Evolutionary conservation across 306 rosid species (phyloP), one percentile per base, ranked within the genome.

Genomic region (Vicia villosa): DNA sequence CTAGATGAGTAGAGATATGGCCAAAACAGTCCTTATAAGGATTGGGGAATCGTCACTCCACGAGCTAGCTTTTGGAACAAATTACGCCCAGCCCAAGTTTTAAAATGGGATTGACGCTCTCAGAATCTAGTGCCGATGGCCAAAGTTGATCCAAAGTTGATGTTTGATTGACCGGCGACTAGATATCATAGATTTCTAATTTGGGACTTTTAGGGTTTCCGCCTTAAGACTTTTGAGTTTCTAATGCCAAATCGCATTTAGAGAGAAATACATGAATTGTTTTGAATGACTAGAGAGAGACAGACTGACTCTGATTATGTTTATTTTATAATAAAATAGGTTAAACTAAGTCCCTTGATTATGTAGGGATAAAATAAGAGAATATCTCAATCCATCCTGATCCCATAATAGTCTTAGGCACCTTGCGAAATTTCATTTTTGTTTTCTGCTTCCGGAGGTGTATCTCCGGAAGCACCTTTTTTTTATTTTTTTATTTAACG

Each of bases 71-170:
- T 59, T 59, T 32, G 22, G 13, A 34, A n/a, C 20, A 6, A 15
- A 22, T 32, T 59, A 59, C 45, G 22, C 26, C 24, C 10, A 34
- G 14, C 15, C n/a, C 24, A 15, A 22, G 17, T 55, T 55, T 55
- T 24, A 13, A 22, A 55, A 55, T 55, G 61, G 9, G 61, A 55
- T 24, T 55, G 61, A 13, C 0, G 37, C 37, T 6, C 37, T 55
- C 37, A 0, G 37, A 55, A 55, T 55, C 37, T 24, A 55, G 61
- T 55, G 37, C 13, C 10, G 19, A 55, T 4, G 61, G 2, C 37
- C 61, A 55, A 24, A 55, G 61, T 55, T 55, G 61, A 24, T 55
- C 37, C 61, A 55, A 24, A 55, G 61, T 55, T 55, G 61, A 24
- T 55, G 17, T 54, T 22, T 22, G 11, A 12, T 14, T 16, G 60